Evolutionary conservation across 352 stramenopile species (phyloP).

Genomic region (Aphanomyces euteiches): DNA sequence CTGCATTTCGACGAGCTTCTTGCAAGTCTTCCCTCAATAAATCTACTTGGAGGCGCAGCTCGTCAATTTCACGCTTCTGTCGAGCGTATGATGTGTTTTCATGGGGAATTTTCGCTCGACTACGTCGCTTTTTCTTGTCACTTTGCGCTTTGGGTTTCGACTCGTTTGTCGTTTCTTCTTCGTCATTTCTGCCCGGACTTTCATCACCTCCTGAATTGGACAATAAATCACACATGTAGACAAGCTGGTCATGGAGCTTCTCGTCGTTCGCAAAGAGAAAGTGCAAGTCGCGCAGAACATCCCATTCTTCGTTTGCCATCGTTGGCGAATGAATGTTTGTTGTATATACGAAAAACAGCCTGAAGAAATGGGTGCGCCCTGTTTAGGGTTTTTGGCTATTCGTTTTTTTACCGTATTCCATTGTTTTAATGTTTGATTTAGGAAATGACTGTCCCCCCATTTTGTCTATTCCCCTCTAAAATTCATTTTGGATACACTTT

Average conservation of each 20-base stretch:
- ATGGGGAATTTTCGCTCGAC: no score
- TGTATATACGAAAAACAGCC: no score
- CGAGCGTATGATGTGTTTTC: no score
- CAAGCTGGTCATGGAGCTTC: constrained; percentile 5
- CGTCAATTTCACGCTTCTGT: not conserved
- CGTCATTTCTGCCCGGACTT: not conserved
- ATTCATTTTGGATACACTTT: no score
- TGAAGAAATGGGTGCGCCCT: no score
- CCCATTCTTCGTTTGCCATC: not conserved
- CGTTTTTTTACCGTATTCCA: no score
- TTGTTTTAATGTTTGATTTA: no score
- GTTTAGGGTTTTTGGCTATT: no score
- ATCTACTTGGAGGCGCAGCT: not conserved
- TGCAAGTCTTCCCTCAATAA: not conserved
- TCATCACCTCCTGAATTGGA: not conserved
- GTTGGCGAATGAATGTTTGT: not conserved
- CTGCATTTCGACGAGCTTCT: constrained; percentile 12
- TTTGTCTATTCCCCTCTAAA: no score
- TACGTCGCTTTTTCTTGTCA: not conserved
- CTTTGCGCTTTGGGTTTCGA: not conserved
- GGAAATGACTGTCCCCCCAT: no score
- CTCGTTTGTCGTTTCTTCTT: not conserved
- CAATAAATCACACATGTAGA: constrained; percentile 5
- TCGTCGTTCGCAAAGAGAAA: constrained; percentile 20
- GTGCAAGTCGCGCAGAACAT: constrained; percentile 9